These are phyloP conservation scores for Saturnispora mendoncae DNA, from an alignment of 805 yeast genomes.

Conservation along the genomic window DNA sequence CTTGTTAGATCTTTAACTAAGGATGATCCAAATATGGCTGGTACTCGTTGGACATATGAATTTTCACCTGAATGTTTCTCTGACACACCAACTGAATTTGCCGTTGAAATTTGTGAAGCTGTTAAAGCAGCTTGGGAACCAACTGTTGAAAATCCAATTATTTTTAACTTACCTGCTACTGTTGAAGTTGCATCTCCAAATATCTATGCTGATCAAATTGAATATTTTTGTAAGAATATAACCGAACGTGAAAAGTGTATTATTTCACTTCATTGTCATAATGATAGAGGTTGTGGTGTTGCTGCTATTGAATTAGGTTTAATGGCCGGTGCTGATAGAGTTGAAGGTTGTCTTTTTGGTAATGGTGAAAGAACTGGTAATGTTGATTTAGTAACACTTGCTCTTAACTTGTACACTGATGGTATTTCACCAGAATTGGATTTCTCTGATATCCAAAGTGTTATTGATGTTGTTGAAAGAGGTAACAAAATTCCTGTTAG, in stretches of 20 bases:
- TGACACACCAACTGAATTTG: constrained; percentile 66
- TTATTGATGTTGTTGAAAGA: constrained; percentile 62
- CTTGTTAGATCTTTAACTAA: constrained; percentile 61
- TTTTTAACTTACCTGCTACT: constrained; percentile 74
- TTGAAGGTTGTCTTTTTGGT: constrained; percentile 76
- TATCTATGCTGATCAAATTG: constrained; percentile 73
- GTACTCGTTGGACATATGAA: constrained; percentile 62
- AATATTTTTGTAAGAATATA: constrained; percentile 60
- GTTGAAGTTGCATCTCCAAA: constrained; percentile 73
- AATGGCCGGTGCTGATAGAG: constrained; percentile 80
- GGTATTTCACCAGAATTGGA: constrained; percentile 68
- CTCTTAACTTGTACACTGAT: constrained; percentile 68
- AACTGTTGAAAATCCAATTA: constrained; percentile 61
- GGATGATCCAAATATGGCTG: constrained; percentile 58
- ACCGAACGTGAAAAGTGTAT: constrained; percentile 63
- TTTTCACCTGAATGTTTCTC: constrained; percentile 74
- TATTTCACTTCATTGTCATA: constrained; percentile 67
- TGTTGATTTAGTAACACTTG: constrained; percentile 69
- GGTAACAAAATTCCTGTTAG: constrained; percentile 71
- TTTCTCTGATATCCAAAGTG: constrained; percentile 56
- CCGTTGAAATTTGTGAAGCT: constrained; percentile 70
- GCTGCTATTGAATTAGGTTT: constrained; percentile 74
- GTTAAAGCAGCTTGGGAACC: constrained; percentile 77
- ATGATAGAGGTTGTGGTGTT: constrained; percentile 78
- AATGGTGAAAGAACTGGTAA: constrained; percentile 84